These are phyloP conservation scores for Ophiocordyceps unilateralis DNA, from an alignment of 2,329 filamentous ascomycete genomes.

Conservation along the genomic window DNA sequence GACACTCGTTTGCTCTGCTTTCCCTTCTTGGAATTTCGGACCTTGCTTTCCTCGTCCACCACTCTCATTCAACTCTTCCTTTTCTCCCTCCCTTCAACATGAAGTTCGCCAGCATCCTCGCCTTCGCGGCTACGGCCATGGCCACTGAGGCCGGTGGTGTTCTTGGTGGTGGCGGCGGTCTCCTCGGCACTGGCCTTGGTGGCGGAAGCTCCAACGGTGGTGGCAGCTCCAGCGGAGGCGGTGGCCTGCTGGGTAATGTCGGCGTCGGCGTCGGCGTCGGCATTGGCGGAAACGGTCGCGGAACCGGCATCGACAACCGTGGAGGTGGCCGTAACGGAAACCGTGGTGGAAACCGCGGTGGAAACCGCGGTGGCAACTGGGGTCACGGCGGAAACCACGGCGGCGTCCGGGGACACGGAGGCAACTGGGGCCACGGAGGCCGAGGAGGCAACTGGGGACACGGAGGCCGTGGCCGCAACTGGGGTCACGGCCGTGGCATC, in stretches of 20 bases:
- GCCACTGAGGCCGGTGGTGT: not conserved
- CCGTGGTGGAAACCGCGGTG: too few species aligned
- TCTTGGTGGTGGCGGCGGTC: not conserved
- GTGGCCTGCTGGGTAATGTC: not conserved
- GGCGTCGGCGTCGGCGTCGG: not conserved
- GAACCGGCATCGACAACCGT: not conserved
- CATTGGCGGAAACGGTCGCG: not conserved
- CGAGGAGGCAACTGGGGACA: not conserved
- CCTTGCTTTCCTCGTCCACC: not conserved
- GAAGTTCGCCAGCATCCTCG: not conserved
- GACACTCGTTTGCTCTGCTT: not conserved
- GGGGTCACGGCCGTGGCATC: not conserved
- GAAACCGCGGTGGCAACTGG: too few species aligned
- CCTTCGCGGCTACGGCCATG: not conserved
- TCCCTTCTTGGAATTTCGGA: not conserved
- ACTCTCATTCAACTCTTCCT: not conserved
- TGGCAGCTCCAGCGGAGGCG: not conserved
- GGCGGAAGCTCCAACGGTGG: not conserved
- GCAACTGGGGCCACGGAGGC: not conserved
- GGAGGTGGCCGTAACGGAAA: not conserved
- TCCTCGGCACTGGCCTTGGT: not conserved
- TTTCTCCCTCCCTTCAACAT: not conserved
- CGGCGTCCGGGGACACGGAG: not conserved
- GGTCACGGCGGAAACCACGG: not conserved
- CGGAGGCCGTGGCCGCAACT: too few species aligned